These are phyloP conservation scores for Lactarius vividus DNA, from an alignment of 768 basidiomycete genomes.

Conservation along the genomic window DNA sequence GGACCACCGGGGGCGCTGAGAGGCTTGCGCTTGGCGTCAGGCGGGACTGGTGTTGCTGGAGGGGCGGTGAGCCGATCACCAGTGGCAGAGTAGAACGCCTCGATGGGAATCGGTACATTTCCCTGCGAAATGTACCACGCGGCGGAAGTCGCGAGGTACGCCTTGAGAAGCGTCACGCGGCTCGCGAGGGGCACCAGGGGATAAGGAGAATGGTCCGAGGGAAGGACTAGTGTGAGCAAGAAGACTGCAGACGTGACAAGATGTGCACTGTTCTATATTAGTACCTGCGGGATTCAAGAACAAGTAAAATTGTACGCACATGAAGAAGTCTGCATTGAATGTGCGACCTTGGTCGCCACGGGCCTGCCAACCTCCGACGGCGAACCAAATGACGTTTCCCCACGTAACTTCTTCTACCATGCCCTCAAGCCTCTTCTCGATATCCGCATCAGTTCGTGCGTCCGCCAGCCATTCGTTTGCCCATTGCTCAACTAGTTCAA, in stretches of 20 bases:
- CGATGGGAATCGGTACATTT: slow-evolving; percentile 48
- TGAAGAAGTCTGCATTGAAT: slow-evolving; percentile 59
- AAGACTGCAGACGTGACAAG: slow-evolving; percentile 65
- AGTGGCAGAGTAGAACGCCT: slow-evolving; percentile 43
- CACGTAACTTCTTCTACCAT: slow-evolving; percentile 67
- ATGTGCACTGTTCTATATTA: slow-evolving; percentile 48
- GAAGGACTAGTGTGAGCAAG: slow-evolving; percentile 49
- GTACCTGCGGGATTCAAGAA: slow-evolving; percentile 8
- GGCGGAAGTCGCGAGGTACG: slow-evolving; percentile 53
- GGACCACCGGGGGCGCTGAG: slow-evolving; percentile 31
- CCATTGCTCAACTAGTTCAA: slow-evolving; percentile 29
- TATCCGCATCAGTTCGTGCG: slow-evolving; percentile 20
- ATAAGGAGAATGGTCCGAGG: slow-evolving; percentile 26
- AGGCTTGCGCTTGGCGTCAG: slow-evolving; percentile 5
- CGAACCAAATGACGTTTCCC: slow-evolving; percentile 54
- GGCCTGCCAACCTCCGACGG: slow-evolving; percentile 49
- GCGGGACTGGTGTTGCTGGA: slow-evolving; percentile 31
- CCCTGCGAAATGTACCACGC: slow-evolving; percentile 58
- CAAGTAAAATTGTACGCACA: slow-evolving; percentile 41
- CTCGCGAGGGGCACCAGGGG: slow-evolving; percentile 38
- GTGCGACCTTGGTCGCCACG: slow-evolving; percentile 28
- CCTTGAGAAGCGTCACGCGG: slow-evolving; percentile 52
- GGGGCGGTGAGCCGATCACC: slow-evolving; percentile 28
- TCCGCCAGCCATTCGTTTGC: slow-evolving; percentile 20
- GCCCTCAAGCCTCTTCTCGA: slow-evolving; percentile 39